Conservation (phyloP, 1,284 basidiomycete genomes). For the Leccinum griseonigrum region DNA sequence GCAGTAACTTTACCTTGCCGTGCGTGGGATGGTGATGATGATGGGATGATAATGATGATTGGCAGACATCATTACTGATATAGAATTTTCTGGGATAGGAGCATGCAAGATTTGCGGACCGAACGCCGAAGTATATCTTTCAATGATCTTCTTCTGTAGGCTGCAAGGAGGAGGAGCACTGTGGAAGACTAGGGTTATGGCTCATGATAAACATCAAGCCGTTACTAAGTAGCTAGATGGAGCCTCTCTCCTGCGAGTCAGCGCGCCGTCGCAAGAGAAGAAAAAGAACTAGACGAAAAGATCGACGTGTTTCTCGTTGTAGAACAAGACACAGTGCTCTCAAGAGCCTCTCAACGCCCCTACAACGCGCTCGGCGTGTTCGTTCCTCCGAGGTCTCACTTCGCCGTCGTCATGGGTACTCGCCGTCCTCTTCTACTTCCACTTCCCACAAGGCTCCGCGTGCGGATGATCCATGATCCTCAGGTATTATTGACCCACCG, state of each 20-base stretch:
- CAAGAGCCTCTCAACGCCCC: neutral
- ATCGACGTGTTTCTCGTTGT: neutral
- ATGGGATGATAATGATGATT: neutral
- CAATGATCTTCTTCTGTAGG: neutral
- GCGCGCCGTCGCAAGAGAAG: neutral
- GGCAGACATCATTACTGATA: neutral
- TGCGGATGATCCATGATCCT: neutral
- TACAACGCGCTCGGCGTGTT: neutral
- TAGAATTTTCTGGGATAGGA: neutral
- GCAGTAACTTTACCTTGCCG: neutral
- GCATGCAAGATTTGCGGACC: neutral
- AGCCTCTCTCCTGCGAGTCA: no score
- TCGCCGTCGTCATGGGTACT: neutral
- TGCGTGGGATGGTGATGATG: neutral
- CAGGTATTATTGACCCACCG: neutral
- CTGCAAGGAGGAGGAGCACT: neutral
- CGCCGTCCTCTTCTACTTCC: neutral
- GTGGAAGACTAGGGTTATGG: no score
- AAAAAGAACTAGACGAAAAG: neutral
- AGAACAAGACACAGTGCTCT: neutral
- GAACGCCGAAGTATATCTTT: neutral
- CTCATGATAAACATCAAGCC: no score
- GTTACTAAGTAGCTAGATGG: no score
- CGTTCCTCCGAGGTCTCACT: neutral
- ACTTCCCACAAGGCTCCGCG: neutral